phyloP scores from a whole-genome alignment of 2,329 filamentous ascomycete species.

The Ampelomyces quisqualis region DNA sequence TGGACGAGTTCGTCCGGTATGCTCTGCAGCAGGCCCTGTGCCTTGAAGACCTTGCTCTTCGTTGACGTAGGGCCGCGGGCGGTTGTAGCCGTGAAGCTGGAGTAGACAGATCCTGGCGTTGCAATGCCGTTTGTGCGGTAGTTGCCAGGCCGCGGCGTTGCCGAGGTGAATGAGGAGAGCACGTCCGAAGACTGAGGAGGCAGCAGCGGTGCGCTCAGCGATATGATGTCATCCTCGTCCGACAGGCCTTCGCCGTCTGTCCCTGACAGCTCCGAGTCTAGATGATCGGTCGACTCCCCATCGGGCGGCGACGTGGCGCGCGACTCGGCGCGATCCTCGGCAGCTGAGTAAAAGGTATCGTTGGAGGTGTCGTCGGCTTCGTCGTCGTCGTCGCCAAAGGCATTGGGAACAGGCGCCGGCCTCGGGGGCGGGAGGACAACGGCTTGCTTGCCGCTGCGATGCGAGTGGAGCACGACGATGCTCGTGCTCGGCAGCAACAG shows the following conservation, averaged over 20 bases:
- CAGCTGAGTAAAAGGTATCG: slow-evolving; percentile 89
- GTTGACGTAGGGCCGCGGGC: slow-evolving; percentile 67
- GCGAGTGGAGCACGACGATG: slow-evolving; percentile 73
- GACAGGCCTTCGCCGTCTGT: slow-evolving; percentile 75
- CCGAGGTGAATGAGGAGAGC: slow-evolving; percentile 75
- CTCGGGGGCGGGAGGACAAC: slow-evolving; percentile 45
- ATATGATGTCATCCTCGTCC: slow-evolving; percentile 94
- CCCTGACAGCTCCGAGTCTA: slow-evolving; percentile 61
- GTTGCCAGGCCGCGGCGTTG: slow-evolving; percentile 74
- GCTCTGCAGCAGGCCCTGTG: slow-evolving; percentile 69
- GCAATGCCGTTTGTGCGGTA: slow-evolving; percentile 71
- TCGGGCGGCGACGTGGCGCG: slow-evolving; percentile 43
- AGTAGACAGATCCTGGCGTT: slow-evolving; percentile 87
- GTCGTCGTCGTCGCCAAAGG: slow-evolving; percentile 61
- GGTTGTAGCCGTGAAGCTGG: slow-evolving; percentile 81
- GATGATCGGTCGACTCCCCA: slow-evolving; percentile 47
- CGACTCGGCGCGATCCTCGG: slow-evolving; percentile 64
- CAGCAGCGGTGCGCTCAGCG: slow-evolving; percentile 75
- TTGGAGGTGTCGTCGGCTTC: slow-evolving; percentile 87
- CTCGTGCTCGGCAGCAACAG: slow-evolving; percentile 74
- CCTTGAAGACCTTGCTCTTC: slow-evolving; percentile 78
- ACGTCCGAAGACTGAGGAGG: slow-evolving; percentile 76
- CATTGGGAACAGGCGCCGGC: slow-evolving; percentile 58
- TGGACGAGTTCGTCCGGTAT: slow-evolving; percentile 80
- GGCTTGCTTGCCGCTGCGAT: slow-evolving; percentile 54